Percentiles rank a stretch among this genome's conserved stretches.
Conservation (phyloP, 257 asterid genomes). For the Datura wrightii region DNA sequence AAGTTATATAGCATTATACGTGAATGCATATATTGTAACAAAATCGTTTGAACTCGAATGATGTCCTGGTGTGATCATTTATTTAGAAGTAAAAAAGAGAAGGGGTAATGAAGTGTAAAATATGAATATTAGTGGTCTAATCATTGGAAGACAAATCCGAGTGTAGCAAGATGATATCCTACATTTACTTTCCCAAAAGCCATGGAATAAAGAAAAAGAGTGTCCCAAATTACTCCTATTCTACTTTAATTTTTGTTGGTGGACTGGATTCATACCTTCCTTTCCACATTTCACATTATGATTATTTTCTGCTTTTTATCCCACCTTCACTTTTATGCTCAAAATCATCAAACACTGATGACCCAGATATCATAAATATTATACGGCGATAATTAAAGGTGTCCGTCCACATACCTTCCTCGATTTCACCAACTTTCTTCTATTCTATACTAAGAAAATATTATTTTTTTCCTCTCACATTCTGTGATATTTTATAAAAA, state of each 20-base stretch:
- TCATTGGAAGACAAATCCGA: constrained; percentile 42
- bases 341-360: background rate
- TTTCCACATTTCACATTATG: constrained; percentile 30
- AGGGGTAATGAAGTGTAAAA: background rate
- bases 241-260: constrained; percentile 6
- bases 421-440: constrained; percentile 15
- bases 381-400: background rate
- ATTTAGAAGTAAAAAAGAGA: no score
- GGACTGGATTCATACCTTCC: constrained; percentile 28
- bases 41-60: no score
- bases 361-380: background rate
- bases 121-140: constrained; percentile 37
- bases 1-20: no score
- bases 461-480: no score
- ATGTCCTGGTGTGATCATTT: no score
- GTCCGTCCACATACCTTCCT: background rate
- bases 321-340: constrained; percentile 7
- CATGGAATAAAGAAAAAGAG: constrained; percentile 43
- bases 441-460: background rate
- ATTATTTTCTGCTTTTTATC: constrained; percentile 21
- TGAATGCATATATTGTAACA: no score
- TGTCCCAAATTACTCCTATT: constrained; percentile 31
- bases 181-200: constrained; percentile 37
- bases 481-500: no score
- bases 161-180: constrained; percentile 17